phyloP scores from a whole-genome alignment of 225 moss, liverwort and hornwort genomes.

The Marchantia polymorpha region DNA sequence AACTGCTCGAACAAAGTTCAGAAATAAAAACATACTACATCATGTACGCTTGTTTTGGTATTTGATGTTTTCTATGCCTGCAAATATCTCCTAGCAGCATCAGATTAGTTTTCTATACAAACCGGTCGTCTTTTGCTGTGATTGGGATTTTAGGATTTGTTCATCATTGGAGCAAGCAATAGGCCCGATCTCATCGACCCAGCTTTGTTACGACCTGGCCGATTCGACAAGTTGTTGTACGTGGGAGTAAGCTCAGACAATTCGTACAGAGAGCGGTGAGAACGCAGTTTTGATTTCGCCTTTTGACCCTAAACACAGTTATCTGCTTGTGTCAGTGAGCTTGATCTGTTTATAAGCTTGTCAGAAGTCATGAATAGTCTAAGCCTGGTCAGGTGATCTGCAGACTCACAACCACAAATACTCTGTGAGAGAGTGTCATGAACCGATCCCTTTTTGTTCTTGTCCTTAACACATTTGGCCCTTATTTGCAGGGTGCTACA shows the following conservation, averaged over 20 bases:
- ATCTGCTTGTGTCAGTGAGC: neutral
- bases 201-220: constrained; percentile 89
- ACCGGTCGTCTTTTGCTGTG: neutral
- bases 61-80: too few species aligned
- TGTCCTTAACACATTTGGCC: neutral
- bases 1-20: too few species aligned
- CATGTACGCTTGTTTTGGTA: too few species aligned
- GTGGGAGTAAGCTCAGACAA: constrained; percentile 86
- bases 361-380: neutral
- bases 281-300: neutral
- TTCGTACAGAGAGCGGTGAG: constrained; percentile 76
- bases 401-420: neutral
- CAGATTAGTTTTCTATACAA: too few species aligned
- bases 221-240: constrained; percentile 95
- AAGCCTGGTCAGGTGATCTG: neutral
- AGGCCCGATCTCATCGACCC: constrained; percentile 98
- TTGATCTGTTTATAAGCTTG: neutral
- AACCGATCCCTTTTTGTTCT: neutral
- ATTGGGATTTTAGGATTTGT: constrained; percentile 63
- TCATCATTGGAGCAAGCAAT: constrained; percentile 98
- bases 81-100: too few species aligned
- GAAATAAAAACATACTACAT: too few species aligned
- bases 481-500: constrained; percentile 67
- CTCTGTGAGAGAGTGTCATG: neutral
- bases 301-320: neutral